Conservation (phyloP, 2,329 filamentous ascomycete genomes). For the Calonectria ilicicola region DNA sequence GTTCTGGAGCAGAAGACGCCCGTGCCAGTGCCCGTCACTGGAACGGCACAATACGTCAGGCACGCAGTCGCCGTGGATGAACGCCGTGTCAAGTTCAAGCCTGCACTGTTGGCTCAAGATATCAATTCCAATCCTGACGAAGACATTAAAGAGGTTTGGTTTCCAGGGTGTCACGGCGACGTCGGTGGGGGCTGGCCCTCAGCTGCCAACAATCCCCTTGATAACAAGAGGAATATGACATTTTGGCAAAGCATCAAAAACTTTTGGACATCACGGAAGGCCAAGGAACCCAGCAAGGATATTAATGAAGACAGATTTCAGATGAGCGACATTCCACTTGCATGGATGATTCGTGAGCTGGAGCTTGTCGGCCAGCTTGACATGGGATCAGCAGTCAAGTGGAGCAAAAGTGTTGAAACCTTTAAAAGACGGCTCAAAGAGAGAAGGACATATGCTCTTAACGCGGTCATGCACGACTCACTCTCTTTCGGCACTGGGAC, state of each 20-base stretch:
- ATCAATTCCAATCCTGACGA: constrained; percentile 47
- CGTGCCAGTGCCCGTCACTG: constrained; percentile 51
- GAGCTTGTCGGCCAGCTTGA: constrained; percentile 51
- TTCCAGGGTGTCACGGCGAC: constrained; percentile 65
- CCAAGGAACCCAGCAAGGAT: constrained; percentile 46
- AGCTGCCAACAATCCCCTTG: constrained; percentile 38
- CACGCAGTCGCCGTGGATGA: constrained; percentile 67
- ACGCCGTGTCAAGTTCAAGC: constrained; percentile 66
- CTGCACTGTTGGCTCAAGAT: constrained; percentile 59
- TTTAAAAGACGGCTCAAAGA: constrained; percentile 49
- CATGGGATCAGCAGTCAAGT: constrained; percentile 47
- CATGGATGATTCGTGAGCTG: constrained; percentile 66
- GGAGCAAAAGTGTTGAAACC: constrained; percentile 44
- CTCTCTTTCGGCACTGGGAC: constrained; percentile 52
- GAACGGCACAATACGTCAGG: constrained; percentile 59
- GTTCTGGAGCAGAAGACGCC: constrained; percentile 53
- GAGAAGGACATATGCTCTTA: constrained; percentile 46
- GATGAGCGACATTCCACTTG: constrained; percentile 63
- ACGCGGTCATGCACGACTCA: constrained; percentile 53
- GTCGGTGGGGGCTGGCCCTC: constrained; percentile 65
- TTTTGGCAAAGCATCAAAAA: constrained; percentile 51
- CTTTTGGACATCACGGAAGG: constrained; percentile 49
- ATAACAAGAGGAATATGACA: constrained; percentile 42
- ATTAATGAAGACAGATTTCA: constrained; percentile 51
- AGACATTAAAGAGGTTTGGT: constrained; percentile 65